Evolutionary conservation across 352 stramenopile genomes (phyloP).

Genomic region (Pythium scleroteichum): DNA sequence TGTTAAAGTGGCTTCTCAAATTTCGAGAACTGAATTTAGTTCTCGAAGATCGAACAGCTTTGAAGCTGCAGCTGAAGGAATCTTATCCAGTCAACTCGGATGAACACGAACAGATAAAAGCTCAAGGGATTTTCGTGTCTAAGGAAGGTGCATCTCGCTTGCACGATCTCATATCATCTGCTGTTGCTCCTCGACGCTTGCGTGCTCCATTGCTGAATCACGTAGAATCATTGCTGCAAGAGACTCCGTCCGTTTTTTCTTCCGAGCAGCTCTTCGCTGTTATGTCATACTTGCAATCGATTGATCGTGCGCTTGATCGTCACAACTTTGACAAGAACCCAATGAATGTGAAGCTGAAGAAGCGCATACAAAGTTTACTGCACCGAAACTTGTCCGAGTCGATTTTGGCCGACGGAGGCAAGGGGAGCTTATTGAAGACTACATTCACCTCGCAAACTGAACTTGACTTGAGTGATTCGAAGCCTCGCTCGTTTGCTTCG

Average conservation of each 20-base stretch:
- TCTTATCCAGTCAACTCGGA: constrained; percentile 24
- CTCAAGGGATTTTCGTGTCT: constrained; percentile 57
- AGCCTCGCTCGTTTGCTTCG: constrained; percentile 17
- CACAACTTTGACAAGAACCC: constrained; percentile 42
- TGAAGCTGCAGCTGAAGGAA: constrained; percentile 34
- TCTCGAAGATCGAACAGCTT: constrained; percentile 57
- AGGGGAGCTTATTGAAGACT: constrained; percentile 16
- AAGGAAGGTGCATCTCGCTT: constrained; percentile 66
- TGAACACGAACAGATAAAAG: constrained; percentile 33
- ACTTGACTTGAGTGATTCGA: neutral
- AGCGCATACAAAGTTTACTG: constrained; percentile 50
- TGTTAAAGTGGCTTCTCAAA: constrained; percentile 58
- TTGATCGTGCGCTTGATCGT: constrained; percentile 70
- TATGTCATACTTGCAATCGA: constrained; percentile 59
- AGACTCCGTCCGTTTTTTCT: constrained; percentile 50
- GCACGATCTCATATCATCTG: constrained; percentile 46
- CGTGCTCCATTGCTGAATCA: constrained; percentile 44
- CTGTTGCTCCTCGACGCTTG: constrained; percentile 44
- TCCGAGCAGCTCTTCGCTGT: constrained; percentile 61
- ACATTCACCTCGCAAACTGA: constrained; percentile 2
- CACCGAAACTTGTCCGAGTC: constrained; percentile 62
- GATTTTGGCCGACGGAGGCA: constrained; percentile 40
- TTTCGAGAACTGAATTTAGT: constrained; percentile 76
- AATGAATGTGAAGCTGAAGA: constrained; percentile 51
- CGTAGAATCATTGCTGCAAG: constrained; percentile 50